Base-by-base conservation (phyloP, 805 yeast species). In the Ogataea populi-albae region DNA sequence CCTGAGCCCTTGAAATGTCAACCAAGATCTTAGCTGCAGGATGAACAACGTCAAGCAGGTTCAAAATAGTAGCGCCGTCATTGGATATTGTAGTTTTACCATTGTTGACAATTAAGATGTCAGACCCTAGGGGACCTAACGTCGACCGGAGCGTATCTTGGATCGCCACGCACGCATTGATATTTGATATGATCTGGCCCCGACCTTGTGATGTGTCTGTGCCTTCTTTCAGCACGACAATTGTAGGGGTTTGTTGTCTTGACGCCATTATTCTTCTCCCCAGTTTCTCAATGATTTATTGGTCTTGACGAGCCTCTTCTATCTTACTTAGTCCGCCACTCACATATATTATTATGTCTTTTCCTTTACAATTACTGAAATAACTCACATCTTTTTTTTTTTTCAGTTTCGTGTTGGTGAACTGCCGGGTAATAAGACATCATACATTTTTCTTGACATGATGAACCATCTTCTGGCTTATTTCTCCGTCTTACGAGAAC, bases 21-120 rank as follows among this genome's bases (percentile, higher is more conserved):
- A 91, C 98, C 49, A 91, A 68, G 41, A 91, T 89, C 61, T 87
- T 88, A 9, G 98, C 98, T 8, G 99, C 98, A 7, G 99, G 98
- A 55, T 93, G 98, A 17, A 93, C 96, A 37, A 93, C 94, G 56
- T 93, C 98, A 48, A 93, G 66, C 38, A 93, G 71, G 58, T 83
- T 86, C 59, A 93, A 69, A 51, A 93, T 91, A 2, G 99, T 93
- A 26, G 98, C 98, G 49, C 98, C 98, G 59, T 93, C 98, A 62
- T 93, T 93, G 27, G 99, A 91, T 48, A 93, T 89, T 16, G 98
- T 93, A 31, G 98, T 86, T 51, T 77, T 81, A 37, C 95, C 95
- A 53, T 75, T 78, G 28, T 81, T 79, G 26, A 91, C 97, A 54
- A 93, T 80, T 57, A 93, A 69, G 46, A 91, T 89, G 64, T 93